Percentiles rank a stretch among this genome's conserved stretches.
Evolutionary conservation across 2,329 filamentous ascomycete genomes (phyloP).

Genomic region (Botrytis fragariae): DNA sequence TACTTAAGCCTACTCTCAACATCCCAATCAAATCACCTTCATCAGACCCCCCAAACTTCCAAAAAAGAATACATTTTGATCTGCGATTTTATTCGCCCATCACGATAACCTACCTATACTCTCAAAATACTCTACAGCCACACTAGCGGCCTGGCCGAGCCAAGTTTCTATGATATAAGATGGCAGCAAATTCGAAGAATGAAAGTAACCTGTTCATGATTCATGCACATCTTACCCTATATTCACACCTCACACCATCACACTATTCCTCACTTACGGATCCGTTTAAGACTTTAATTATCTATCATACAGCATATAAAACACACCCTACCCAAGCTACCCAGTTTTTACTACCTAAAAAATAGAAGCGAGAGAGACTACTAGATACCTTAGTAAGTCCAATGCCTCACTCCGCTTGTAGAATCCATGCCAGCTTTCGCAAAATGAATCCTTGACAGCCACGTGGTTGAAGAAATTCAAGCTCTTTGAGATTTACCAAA

Average conservation of each 20-base stretch:
- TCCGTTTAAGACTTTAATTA: neutral
- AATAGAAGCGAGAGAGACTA: neutral
- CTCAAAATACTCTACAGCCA: neutral
- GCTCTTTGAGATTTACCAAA: slow-evolving; percentile 11
- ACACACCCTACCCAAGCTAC: neutral
- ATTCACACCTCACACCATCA: neutral
- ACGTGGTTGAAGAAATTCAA: neutral
- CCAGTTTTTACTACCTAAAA: neutral
- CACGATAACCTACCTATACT: neutral
- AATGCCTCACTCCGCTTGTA: neutral
- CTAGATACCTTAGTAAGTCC: neutral
- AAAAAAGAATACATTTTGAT: neutral
- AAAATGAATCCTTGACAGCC: slow-evolving; percentile 7
- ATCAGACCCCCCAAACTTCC: neutral
- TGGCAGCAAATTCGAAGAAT: neutral
- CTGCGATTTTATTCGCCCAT: neutral
- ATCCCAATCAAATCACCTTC: neutral
- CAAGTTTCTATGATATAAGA: neutral
- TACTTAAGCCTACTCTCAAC: neutral
- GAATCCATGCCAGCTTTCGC: slow-evolving; percentile 5
- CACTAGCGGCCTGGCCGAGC: neutral
- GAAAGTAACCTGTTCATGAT: neutral
- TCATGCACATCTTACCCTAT: no score
- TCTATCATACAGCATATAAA: slow-evolving; percentile 16
- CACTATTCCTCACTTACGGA: neutral